Percentiles rank a stretch among this genome's conserved stretches.
Conservation (phyloP, 2,329 filamentous ascomycete genomes). For the Nannizziopsis arthrosporioides region DNA sequence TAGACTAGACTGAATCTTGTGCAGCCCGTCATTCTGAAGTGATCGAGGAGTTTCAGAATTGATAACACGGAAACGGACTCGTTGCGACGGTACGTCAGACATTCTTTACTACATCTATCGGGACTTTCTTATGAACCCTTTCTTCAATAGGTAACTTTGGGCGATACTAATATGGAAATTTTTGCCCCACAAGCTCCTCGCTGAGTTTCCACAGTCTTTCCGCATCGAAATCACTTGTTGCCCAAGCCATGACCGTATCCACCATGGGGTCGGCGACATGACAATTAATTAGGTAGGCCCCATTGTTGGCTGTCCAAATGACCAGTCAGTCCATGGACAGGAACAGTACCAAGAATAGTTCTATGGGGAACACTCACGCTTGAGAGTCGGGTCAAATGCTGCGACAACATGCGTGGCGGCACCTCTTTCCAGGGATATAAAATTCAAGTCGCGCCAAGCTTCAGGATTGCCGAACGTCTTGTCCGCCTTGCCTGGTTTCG, state of each 20-base stretch:
- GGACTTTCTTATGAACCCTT: too few species aligned
- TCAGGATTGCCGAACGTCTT: not conserved
- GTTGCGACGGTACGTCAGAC: too few species aligned
- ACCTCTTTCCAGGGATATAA: constrained; percentile 9
- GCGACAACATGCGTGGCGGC: constrained; percentile 26
- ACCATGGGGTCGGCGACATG: constrained; percentile 29
- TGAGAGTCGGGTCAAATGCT: constrained; percentile 23
- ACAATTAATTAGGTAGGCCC: constrained; percentile 34
- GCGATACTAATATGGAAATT: not conserved
- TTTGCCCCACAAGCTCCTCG: constrained; percentile 27
- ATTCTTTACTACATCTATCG: too few species aligned
- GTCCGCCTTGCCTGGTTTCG: not conserved
- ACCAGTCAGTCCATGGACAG: constrained; percentile 10
- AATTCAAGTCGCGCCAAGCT: not conserved
- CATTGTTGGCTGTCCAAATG: constrained; percentile 21
- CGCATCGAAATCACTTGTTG: constrained; percentile 22
- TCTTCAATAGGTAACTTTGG: too few species aligned
- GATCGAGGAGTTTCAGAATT: too few species aligned
- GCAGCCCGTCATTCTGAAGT: too few species aligned
- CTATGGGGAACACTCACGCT: not conserved
- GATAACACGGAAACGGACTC: too few species aligned
- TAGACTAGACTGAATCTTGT: too few species aligned
- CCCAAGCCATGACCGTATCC: constrained; percentile 23
- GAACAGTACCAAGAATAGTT: not conserved
- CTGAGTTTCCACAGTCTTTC: constrained; percentile 38